phyloP scores from a whole-genome alignment of 352 stramenopile species.

The Poterioochromonas sp. region DNA sequence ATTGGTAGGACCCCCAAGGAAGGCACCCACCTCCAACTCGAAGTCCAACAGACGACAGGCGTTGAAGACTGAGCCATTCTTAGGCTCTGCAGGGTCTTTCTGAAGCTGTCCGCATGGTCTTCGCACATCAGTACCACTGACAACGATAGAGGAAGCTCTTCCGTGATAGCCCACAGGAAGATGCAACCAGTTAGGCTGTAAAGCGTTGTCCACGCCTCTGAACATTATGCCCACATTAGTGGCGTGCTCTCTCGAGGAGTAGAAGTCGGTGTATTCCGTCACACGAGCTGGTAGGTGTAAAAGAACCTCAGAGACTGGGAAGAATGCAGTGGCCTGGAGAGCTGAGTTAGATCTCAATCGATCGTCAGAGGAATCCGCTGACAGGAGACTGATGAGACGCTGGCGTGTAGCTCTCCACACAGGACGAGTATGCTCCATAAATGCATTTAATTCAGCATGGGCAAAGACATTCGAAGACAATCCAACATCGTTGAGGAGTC shows the following conservation, averaged over 20 bases:
- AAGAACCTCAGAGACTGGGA: constrained; percentile 59
- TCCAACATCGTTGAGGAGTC: constrained; percentile 67
- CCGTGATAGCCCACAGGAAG: constrained; percentile 95
- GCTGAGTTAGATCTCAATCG: constrained; percentile 65
- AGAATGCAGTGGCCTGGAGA: constrained; percentile 61
- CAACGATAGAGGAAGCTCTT: constrained; percentile 75
- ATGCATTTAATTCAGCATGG: constrained; percentile 72
- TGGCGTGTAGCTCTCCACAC: constrained; percentile 72
- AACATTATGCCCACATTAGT: constrained; percentile 89
- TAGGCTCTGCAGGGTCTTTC: constrained; percentile 70
- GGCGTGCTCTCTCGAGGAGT: constrained; percentile 86
- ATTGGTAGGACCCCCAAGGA: constrained; percentile 73
- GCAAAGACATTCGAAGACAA: constrained; percentile 47
- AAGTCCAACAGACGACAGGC: constrained; percentile 84
- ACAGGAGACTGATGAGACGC: constrained; percentile 72
- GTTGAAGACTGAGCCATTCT: constrained; percentile 76
- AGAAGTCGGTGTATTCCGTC: constrained; percentile 96
- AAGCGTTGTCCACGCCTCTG: constrained; percentile 79
- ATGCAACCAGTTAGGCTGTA: constrained; percentile 94
- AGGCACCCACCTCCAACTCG: constrained; percentile 91
- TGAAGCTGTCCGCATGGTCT: constrained; percentile 80
- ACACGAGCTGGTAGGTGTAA: constrained; percentile 85
- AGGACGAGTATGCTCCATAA: constrained; percentile 74
- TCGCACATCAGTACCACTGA: constrained; percentile 55
- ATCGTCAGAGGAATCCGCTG: constrained; percentile 49